These are phyloP conservation scores for Plectosphaerella sp. DNA, from an alignment of 2,329 filamentous ascomycete species.

Conservation along the genomic window DNA sequence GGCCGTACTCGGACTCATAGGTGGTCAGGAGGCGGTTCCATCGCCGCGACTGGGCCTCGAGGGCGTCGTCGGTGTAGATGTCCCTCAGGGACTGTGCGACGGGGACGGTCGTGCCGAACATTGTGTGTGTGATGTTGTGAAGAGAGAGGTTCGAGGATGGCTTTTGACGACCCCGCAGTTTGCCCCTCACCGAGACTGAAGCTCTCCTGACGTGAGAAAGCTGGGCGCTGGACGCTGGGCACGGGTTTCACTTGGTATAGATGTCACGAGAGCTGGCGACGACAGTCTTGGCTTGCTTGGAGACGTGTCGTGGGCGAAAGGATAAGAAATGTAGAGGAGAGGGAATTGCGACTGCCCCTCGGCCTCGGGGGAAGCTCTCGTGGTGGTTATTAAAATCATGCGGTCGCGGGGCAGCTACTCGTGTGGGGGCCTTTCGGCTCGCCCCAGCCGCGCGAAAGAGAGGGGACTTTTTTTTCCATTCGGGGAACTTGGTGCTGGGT, in stretches of 20 bases:
- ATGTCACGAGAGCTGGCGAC: not conserved
- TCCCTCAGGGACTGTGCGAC: constrained; percentile 70
- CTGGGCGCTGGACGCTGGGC: not conserved
- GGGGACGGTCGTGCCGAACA: constrained; percentile 60
- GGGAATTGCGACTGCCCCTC: too few species aligned
- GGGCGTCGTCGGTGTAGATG: constrained; percentile 75
- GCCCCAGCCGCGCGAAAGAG: too few species aligned
- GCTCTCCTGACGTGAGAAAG: constrained; percentile 2
- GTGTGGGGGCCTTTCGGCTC: too few species aligned
- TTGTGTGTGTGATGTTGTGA: constrained; percentile 16
- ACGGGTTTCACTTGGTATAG: not conserved
- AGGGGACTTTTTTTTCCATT: too few species aligned
- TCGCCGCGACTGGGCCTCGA: constrained; percentile 62
- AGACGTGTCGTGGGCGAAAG: too few species aligned
- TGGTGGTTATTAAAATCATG: too few species aligned
- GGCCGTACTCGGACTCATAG: constrained; percentile 68
- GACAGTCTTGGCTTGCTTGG: too few species aligned
- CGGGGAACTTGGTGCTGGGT: too few species aligned
- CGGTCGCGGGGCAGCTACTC: too few species aligned
- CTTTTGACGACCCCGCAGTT: constrained; percentile 13
- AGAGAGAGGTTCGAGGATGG: not conserved
- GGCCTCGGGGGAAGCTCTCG: too few species aligned
- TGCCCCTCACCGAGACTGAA: constrained; percentile 11
- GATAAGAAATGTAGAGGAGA: too few species aligned
- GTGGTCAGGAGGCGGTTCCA: constrained; percentile 70